phyloP scores from a whole-genome alignment of 1,139 yeast species.

The Suhomyces choctaworum region DNA sequence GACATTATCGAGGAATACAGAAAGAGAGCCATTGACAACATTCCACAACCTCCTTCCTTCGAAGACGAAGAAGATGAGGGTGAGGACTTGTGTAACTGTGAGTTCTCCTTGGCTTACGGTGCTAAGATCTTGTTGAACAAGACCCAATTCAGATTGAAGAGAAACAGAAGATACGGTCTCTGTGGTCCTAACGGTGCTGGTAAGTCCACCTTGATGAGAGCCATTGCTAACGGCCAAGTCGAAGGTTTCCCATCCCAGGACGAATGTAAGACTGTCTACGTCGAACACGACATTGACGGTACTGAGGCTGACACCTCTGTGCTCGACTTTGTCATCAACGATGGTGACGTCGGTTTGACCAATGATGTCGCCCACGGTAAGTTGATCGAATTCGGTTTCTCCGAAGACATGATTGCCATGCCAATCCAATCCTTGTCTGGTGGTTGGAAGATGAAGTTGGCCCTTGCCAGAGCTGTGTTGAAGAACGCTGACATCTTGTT shows the following conservation, averaged over 20 bases:
- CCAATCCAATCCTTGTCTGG: constrained; percentile 97
- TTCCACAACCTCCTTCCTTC: constrained; percentile 91
- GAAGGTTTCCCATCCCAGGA: constrained; percentile 99
- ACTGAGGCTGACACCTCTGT: constrained; percentile 95
- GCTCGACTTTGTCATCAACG: constrained; percentile 79
- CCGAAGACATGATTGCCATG: constrained; percentile 87
- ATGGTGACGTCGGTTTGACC: constrained; percentile 79
- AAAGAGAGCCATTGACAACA: constrained; percentile 95
- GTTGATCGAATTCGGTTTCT: constrained; percentile 86
- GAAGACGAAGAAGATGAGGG: constrained; percentile 99
- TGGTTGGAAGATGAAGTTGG: constrained; percentile 99
- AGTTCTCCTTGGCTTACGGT: constrained; percentile 99
- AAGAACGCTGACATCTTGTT: constrained; percentile 97
- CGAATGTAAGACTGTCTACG: constrained; percentile 98
- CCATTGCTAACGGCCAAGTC: constrained; percentile 99
- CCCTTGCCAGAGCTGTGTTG: constrained; percentile 98
- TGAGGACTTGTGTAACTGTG: constrained; percentile 99
- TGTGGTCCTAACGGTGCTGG: constrained; percentile 99
- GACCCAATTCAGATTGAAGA: constrained; percentile 98
- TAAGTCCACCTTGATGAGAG: constrained; percentile 99
- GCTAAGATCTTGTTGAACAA: constrained; percentile 99
- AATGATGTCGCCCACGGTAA: constrained; percentile 66
- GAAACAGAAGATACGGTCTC: constrained; percentile 99
- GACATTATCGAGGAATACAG: constrained; percentile 92
- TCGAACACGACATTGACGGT: constrained; percentile 99